phyloP scores from a whole-genome alignment of 2,329 filamentous ascomycete species.

The Dothidotthia symphoricarpi region DNA sequence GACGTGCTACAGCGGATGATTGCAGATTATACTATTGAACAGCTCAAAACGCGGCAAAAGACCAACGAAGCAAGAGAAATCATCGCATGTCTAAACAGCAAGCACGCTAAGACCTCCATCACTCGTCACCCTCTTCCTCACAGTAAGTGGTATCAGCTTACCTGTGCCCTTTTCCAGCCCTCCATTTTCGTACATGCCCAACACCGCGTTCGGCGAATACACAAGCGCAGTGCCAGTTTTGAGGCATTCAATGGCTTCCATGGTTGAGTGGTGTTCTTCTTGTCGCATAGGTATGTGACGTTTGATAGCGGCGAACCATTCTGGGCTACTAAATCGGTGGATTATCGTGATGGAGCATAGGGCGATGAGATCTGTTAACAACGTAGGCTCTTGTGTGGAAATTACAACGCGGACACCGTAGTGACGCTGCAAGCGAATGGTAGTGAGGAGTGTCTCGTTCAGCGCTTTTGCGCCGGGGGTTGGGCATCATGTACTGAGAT shows the following conservation, averaged over 20 bases:
- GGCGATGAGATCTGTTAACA: conserved; percentile 66
- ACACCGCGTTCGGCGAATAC: conserved; percentile 49
- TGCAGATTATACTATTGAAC: too few species aligned
- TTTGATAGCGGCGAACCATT: conserved; percentile 56
- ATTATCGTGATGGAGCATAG: conserved; percentile 70
- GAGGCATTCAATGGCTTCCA: conserved; percentile 50
- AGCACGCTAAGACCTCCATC: too few species aligned
- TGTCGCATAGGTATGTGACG: conserved; percentile 49
- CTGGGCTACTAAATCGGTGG: conserved; percentile 67
- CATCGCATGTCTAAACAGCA: too few species aligned
- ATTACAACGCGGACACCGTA: conserved; percentile 65
- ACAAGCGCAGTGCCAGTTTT: conserved; percentile 51
- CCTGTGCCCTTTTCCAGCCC: too few species aligned
- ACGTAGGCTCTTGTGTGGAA: conserved; percentile 74
- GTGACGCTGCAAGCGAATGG: conserved; percentile 72
- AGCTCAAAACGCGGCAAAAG: too few species aligned
- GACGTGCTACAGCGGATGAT: too few species aligned
- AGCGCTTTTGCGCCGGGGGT: conserved; percentile 57
- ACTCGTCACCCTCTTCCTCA: too few species aligned
- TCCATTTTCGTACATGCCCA: conserved; percentile 25
- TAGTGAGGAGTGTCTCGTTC: conserved; percentile 60
- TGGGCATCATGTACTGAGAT: conserved; percentile 57
- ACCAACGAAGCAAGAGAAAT: too few species aligned
- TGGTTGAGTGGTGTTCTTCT: too few species aligned
- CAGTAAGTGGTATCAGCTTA: too few species aligned